These are phyloP conservation scores for Xylaria sp. DNA, from an alignment of 2,329 filamentous ascomycete genomes.

Conservation along the genomic window DNA sequence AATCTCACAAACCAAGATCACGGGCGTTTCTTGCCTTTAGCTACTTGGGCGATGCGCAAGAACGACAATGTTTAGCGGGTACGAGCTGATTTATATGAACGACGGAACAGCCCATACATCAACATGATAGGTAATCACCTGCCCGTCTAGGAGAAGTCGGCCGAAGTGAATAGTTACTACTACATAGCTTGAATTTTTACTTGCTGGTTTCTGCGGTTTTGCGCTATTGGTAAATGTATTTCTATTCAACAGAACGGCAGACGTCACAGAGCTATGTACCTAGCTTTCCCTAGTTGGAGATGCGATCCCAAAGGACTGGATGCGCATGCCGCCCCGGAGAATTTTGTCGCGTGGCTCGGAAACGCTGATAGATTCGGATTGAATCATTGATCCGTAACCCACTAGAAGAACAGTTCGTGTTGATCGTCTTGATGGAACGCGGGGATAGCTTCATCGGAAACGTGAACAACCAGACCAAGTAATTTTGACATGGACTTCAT, in stretches of 20 bases:
- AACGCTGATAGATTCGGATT: background rate
- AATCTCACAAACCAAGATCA: background rate
- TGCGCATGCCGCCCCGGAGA: slow-evolving; percentile 4
- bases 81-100: too few species aligned
- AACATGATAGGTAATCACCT: too few species aligned
- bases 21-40: too few species aligned
- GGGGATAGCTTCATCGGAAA: background rate
- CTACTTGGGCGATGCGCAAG: too few species aligned
- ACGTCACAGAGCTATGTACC: background rate
- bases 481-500: background rate
- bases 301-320: background rate
- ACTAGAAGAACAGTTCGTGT: background rate
- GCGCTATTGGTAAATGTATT: background rate
- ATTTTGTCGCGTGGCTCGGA: slow-evolving; percentile 5
- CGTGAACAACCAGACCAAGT: background rate
- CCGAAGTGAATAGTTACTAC: background rate
- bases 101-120: too few species aligned
- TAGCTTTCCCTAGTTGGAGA: background rate
- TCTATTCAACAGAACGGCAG: background rate
- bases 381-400: slow-evolving; percentile 18
- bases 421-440: background rate
- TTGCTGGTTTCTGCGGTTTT: too few species aligned
- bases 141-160: too few species aligned
- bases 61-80: too few species aligned
- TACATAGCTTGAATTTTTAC: too few species aligned